phyloP scores from a whole-genome alignment of 192 early-diverging fungal genomes.

The Coemansia sp. region DNA sequence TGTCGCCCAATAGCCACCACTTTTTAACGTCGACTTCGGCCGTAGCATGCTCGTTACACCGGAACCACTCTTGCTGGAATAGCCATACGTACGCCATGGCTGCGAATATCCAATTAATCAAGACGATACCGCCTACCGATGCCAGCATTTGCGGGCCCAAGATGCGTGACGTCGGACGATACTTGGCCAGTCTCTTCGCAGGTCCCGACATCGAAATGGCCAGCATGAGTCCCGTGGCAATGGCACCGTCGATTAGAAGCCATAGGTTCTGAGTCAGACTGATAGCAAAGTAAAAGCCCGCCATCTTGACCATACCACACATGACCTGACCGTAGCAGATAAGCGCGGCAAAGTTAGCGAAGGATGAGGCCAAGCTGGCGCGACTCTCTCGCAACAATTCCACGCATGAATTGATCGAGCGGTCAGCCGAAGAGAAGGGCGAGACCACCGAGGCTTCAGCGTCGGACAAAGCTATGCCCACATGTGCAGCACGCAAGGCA shows the following conservation, averaged over 20 bases:
- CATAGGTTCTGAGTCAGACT: conserved; percentile 63
- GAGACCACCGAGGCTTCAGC: conserved; percentile 83
- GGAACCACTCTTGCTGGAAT: conserved; percentile 64
- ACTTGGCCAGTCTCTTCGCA: conserved; percentile 53
- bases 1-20: conserved; percentile 80
- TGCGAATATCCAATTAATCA: conserved; percentile 70
- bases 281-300: conserved; percentile 69
- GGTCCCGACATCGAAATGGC: conserved; percentile 63
- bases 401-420: conserved; percentile 70
- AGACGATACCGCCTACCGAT: conserved; percentile 62
- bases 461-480: conserved; percentile 78
- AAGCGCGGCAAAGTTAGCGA: conserved; percentile 71
- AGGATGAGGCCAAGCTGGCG: conserved; percentile 67
- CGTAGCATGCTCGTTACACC: conserved; percentile 72
- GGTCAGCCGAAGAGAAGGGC: conserved; percentile 71
- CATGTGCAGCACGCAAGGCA: conserved; percentile 78
- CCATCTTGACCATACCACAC: conserved; percentile 59
- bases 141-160: conserved; percentile 70
- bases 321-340: conserved; percentile 70
- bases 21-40: conserved; percentile 60
- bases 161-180: conserved; percentile 70
- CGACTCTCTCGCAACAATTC: conserved; percentile 70
- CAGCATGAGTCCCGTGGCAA: conserved; percentile 61
- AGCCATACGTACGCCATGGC: conserved; percentile 57
- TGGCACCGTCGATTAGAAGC: conserved; percentile 71